Percentiles rank a stretch among this genome's conserved stretches.
phyloP scores from a whole-genome alignment of 73 alveolate genomes.

The Tetrahymena elliotti region DNA sequence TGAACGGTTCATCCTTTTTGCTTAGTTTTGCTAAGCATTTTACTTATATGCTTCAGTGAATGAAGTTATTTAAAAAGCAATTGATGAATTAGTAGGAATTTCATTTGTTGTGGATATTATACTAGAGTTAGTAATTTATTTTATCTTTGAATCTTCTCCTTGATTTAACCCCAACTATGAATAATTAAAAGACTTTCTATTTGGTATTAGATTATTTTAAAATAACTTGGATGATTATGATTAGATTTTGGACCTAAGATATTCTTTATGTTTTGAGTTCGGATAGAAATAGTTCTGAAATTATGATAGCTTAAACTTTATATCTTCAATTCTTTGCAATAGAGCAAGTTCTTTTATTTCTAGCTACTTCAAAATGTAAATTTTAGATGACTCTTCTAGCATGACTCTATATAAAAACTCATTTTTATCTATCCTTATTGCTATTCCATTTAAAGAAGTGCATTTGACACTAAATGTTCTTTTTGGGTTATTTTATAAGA shows the following conservation, averaged over 20 bases:
- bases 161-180: neutral
- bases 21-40: neutral
- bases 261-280: neutral
- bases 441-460: neutral
- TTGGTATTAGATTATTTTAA: neutral
- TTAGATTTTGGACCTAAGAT: neutral
- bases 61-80: neutral
- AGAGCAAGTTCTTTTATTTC: neutral
- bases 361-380: neutral
- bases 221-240: neutral
- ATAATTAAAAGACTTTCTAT: neutral
- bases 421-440: neutral
- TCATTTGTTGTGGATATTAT: neutral
- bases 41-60: neutral
- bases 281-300: neutral
- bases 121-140: neutral
- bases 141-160: neutral
- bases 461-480: neutral
- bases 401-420: neutral
- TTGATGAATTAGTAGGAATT: neutral
- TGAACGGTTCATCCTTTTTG: neutral
- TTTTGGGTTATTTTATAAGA: neutral
- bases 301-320: neutral
- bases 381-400: neutral
- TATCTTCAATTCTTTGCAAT: neutral